A percentile compares a stretch with the other conserved stretches of the same genome.
Conservation (phyloP, 331 rosid genomes). For the Acacia concinna region DNA sequence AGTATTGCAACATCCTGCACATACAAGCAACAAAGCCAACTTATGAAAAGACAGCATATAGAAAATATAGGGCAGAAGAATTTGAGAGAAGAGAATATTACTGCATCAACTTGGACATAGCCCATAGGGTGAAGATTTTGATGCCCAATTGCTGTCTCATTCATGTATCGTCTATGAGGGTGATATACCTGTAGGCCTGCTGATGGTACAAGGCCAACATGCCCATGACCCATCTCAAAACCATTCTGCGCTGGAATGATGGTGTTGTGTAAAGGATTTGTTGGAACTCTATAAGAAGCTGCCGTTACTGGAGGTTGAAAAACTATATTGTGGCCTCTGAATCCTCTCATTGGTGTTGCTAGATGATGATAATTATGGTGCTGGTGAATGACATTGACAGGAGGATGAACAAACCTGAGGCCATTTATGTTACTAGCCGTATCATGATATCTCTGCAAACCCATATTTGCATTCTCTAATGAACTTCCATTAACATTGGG, state of each 20-base stretch:
- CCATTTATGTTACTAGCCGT: conserved; percentile 44
- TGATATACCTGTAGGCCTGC: conserved; percentile 47
- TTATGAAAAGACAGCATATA: background rate
- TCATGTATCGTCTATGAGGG: conserved; percentile 43
- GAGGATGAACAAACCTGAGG: conserved; percentile 48
- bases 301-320: conserved; percentile 47
- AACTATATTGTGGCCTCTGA: conserved; percentile 50
- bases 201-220: conserved; percentile 41
- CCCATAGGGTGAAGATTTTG: conserved; percentile 52
- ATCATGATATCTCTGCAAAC: conserved; percentile 62
- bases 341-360: conserved; percentile 45
- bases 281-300: conserved; percentile 52
- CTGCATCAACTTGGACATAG: conserved; percentile 68
- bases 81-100: conserved; percentile 31
- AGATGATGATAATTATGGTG: conserved; percentile 48
- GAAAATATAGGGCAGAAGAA: background rate
- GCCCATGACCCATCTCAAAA: conserved; percentile 60
- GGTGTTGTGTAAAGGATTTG: conserved; percentile 44
- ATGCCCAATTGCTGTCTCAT: conserved; percentile 49
- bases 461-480: conserved; percentile 48
- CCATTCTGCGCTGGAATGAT: conserved; percentile 45
- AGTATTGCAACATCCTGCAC: conserved; percentile 65
- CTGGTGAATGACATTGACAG: conserved; percentile 39
- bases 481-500: conserved; percentile 47
- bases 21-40: conserved; percentile 3